These are phyloP conservation scores for Lactifluus volemus DNA, from an alignment of 768 basidiomycete species.

Conservation along the genomic window DNA sequence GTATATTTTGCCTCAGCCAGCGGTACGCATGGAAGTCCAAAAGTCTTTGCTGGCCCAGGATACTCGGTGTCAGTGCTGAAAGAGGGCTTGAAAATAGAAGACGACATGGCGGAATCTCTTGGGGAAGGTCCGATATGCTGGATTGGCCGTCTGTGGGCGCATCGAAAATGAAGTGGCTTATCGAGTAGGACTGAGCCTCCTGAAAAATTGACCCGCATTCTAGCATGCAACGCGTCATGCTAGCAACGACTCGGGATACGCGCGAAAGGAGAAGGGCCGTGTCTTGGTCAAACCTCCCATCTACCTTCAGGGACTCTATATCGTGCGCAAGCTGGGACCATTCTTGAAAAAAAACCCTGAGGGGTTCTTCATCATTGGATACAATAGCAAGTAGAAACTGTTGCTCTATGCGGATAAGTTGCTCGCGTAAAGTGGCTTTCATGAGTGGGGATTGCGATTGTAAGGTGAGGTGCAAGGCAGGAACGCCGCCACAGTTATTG, in stretches of 20 bases:
- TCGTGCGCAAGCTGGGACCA: background rate
- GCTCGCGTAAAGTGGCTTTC: background rate
- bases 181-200: background rate
- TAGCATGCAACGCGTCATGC: background rate
- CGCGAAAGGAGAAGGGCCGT: background rate
- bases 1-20: conserved; percentile 27
- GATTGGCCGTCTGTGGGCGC: background rate
- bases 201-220: background rate
- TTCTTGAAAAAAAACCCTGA: background rate
- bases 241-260: background rate
- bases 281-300: background rate
- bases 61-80: background rate
- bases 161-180: background rate
- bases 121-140: background rate
- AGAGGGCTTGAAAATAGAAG: background rate
- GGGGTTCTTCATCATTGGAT: background rate
- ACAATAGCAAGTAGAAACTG: background rate
- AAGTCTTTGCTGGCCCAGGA: background rate
- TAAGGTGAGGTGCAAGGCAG: background rate
- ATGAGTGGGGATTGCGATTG: background rate
- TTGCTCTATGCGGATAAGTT: background rate
- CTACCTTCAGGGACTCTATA: background rate
- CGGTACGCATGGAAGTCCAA: background rate
- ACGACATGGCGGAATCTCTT: background rate
- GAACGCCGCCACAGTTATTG: no score